Percentiles rank a stretch among this genome's conserved stretches.
phyloP scores from a whole-genome alignment of 306 rosid genomes.

The Dryas alaskensis region DNA sequence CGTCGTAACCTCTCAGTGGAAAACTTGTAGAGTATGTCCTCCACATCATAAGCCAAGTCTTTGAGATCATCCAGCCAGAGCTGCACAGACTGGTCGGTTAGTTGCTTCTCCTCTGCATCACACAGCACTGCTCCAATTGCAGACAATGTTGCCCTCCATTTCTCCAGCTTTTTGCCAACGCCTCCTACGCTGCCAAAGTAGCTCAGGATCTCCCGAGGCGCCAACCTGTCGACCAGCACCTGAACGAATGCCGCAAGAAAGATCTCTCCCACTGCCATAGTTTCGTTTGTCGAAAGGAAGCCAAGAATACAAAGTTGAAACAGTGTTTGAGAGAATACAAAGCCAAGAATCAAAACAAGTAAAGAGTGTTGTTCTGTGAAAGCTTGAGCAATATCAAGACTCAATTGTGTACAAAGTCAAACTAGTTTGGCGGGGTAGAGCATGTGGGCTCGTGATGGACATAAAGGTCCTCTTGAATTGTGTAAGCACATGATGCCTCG shows the following conservation, averaged over 20 bases:
- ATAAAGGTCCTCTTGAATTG: no score
- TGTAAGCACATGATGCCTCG: no score
- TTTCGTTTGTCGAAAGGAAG: neutral
- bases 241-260: neutral
- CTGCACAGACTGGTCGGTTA: neutral
- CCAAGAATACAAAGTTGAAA: no score
- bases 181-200: no score
- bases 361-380: no score
- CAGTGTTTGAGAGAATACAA: no score
- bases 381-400: no score
- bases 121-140: neutral
- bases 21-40: constrained; percentile 28
- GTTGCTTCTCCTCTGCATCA: constrained; percentile 19
- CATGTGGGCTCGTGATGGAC: no score
- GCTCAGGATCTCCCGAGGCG: neutral
- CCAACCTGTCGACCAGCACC: neutral
- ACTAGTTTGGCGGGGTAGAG: no score
- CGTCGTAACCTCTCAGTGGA: neutral
- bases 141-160: neutral
- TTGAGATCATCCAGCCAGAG: constrained; percentile 19
- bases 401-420: no score
- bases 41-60: constrained; percentile 22
- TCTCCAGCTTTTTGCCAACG: neutral
- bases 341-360: no score
- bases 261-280: constrained; percentile 15